These are phyloP conservation scores for Lipomyces starkeyi DNA, from an alignment of 805 yeast species.

Conservation along the genomic window DNA sequence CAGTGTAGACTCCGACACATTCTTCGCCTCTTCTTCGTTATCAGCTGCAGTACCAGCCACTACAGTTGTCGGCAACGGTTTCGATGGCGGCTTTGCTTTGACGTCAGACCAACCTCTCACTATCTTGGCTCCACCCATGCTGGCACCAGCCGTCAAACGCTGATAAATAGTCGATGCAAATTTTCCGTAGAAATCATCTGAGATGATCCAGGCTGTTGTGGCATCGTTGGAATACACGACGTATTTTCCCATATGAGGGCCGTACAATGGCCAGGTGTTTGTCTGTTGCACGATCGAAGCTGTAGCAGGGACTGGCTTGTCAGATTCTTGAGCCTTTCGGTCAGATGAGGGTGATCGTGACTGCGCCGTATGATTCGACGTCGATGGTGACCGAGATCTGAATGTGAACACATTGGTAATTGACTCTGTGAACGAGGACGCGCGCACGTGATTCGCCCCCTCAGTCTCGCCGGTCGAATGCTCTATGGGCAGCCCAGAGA, in stretches of 20 bases:
- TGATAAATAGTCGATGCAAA: conserved; percentile 36
- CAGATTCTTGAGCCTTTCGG: conserved; percentile 7
- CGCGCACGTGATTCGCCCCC: conserved; percentile 1
- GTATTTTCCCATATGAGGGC: conserved; percentile 39
- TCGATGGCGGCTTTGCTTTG: conserved; percentile 12
- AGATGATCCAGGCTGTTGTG: conserved; percentile 39
- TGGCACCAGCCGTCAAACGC: conserved; percentile 37
- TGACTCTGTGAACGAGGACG: conserved; percentile 33
- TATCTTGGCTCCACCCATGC: conserved; percentile 41
- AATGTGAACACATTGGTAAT: conserved; percentile 32
- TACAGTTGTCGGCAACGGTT: conserved; percentile 5
- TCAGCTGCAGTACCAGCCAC: conserved; percentile 10
- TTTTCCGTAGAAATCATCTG: conserved; percentile 40
- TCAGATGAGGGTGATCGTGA: conserved; percentile 15
- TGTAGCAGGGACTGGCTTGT: background rate
- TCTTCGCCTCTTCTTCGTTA: conserved; percentile 8
- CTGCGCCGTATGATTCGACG: background rate
- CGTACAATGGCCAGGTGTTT: conserved; percentile 38
- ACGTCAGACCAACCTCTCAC: conserved; percentile 40
- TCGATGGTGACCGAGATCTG: conserved; percentile 22
- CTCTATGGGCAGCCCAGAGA: background rate
- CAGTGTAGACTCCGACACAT: background rate
- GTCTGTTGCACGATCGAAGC: conserved; percentile 12
- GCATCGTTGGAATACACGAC: conserved; percentile 38
- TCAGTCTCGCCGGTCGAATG: background rate